Evolutionary conservation across 2,329 filamentous ascomycete genomes (phyloP).

Genomic region (Fusarium agapanthi): DNA sequence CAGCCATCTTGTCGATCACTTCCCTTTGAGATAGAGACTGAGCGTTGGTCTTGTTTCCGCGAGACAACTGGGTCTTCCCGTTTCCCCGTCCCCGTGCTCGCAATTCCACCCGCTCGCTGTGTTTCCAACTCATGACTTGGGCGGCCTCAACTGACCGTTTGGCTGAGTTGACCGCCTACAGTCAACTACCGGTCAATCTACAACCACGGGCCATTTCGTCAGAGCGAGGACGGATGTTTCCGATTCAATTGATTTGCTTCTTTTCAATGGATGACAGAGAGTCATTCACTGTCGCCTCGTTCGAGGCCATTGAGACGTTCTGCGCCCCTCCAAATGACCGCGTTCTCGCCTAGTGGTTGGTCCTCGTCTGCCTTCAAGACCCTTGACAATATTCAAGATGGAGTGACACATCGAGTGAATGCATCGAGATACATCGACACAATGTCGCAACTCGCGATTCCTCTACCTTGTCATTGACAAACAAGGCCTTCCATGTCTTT

Average conservation of each 20-base stretch:
- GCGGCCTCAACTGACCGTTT: constrained; percentile 26
- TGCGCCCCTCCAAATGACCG: neutral
- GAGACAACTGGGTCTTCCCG: constrained; percentile 28
- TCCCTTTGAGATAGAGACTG: constrained; percentile 23
- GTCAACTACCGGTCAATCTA: constrained; percentile 2
- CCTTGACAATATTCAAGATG: constrained; percentile 9
- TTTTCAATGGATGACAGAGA: neutral
- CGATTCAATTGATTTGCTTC: neutral
- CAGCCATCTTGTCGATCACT: constrained; percentile 32
- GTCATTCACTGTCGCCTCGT: constrained; percentile 8
- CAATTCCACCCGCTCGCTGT: constrained; percentile 13
- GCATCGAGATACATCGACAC: constrained; percentile 12
- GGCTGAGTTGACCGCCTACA: constrained; percentile 25
- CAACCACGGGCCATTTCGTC: constrained; percentile 8
- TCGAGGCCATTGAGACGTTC: constrained; percentile 4
- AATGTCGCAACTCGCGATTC: neutral
- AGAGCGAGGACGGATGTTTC: constrained; percentile 22
- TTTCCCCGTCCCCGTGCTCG: constrained; percentile 23
- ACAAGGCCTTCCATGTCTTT: neutral
- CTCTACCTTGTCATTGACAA: neutral
- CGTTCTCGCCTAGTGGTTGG: constrained; percentile 1
- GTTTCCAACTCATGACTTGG: constrained; percentile 13
- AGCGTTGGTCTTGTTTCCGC: constrained; percentile 20
- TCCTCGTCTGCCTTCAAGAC: neutral
- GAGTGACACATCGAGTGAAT: constrained; percentile 20